Conservation (phyloP, 257 asterid genomes). For the Forsythia viridissima region DNA sequence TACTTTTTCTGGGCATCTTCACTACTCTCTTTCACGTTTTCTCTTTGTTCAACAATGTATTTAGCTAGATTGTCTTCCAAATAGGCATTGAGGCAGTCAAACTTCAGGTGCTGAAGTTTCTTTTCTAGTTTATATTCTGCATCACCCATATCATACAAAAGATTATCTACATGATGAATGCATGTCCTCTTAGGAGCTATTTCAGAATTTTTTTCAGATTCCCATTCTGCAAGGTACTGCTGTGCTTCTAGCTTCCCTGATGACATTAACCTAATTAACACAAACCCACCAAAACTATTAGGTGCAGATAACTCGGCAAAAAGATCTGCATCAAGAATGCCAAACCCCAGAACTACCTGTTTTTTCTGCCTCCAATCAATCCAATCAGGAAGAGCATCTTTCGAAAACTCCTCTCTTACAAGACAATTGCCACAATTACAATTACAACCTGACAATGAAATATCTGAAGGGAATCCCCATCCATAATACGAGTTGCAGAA, state of each 20-base stretch:
- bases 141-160: constrained; percentile 38
- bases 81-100: constrained; percentile 53
- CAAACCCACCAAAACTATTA: constrained; percentile 51
- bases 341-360: constrained; percentile 62
- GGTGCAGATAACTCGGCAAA: constrained; percentile 32
- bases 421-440: constrained; percentile 67
- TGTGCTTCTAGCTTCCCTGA: constrained; percentile 77
- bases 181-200: constrained; percentile 41
- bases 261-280: constrained; percentile 56
- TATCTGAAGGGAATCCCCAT: constrained; percentile 62
- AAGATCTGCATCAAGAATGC: constrained; percentile 46
- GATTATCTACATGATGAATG: constrained; percentile 34
- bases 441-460: constrained; percentile 46
- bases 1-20: constrained; percentile 27
- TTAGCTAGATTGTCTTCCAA: constrained; percentile 48
- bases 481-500: constrained; percentile 44
- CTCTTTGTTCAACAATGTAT: constrained; percentile 31
- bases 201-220: constrained; percentile 28
- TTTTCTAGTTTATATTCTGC: constrained; percentile 35
- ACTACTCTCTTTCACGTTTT: constrained; percentile 26
- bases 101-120: constrained; percentile 35
- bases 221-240: constrained; percentile 55
- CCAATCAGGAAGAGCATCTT: constrained; percentile 62
- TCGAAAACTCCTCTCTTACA: constrained; percentile 45
- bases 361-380: constrained; percentile 83